Base-by-base conservation (phyloP, 306 rosid genomes). In the Glycine soja region DNA sequence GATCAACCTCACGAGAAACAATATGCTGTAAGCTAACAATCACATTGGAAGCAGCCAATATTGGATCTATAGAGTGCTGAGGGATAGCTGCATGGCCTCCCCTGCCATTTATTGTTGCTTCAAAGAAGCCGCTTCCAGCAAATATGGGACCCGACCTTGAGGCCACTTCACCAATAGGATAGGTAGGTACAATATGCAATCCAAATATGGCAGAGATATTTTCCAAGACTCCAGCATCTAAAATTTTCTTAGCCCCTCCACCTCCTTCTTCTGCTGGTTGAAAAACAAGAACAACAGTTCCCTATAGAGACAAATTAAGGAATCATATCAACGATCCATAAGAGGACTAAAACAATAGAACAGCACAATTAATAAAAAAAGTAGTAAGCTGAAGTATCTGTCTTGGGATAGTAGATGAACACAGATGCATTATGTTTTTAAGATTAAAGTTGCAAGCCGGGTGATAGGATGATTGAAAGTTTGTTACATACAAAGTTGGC, bases 251-350 rank as follows among this genome's bases (percentile, higher is more conserved):
- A 30, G 97, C 98, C 81, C 98, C 98, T 43, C 84, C 92, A 62
- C 91, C 86, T 78, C 97, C 97, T 89, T 94, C 98, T 87, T 94
- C 98, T 36, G 98, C 98, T 36, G 97, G 97, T 91, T 92, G 98
- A 83, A 94, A 94, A 84, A 94, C 90, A 75, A 94, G 97, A 80
- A 92, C 87, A 11, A 91, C 88, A 10, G 98, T 94, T 86, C 98
- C 98, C 98, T 91, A 54, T 81, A 42, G 24, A 24, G 68, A 78
- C 13, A 63, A 77, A 63, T 46, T 47, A 73, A 66, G 13, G 62
- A 83, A 68, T 72, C 13, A 72, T 57, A 66, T 71, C 59, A 83
- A 2, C n/a, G 64, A 77, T 74, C 19, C 65, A 54, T 13, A 30
- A 74, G 62, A 69, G 12, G 12, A 52, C 10, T 5, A 69, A 74